Percentiles rank a stretch among this genome's conserved stretches.
Evolutionary conservation across 768 basidiomycete genomes (phyloP).

Genomic region (Panaeolus papilionaceus): DNA sequence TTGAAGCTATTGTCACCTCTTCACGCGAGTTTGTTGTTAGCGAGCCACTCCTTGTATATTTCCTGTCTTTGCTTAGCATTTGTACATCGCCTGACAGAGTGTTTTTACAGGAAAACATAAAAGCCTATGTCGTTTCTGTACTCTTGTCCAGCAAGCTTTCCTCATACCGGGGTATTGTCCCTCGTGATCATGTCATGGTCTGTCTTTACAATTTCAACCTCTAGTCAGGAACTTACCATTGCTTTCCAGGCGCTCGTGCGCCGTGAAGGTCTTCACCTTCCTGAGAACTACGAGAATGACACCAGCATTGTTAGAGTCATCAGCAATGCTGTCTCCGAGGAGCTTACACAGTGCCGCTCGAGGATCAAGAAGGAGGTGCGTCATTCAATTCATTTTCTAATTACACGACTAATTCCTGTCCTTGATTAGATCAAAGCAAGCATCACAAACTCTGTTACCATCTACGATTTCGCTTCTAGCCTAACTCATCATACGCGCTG

Average conservation of each 20-base stretch:
- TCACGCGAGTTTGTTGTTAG: no score
- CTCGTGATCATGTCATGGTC: neutral
- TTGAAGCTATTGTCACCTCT: no score
- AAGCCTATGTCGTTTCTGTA: no score
- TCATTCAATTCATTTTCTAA: neutral
- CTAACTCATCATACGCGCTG: slow-evolving; percentile 17
- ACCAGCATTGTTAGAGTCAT: slow-evolving; percentile 14
- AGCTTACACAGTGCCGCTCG: slow-evolving; percentile 23
- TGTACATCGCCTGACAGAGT: no score
- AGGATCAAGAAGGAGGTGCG: slow-evolving; percentile 24
- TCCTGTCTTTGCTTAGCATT: no score
- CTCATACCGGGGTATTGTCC: no score
- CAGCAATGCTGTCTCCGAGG: slow-evolving; percentile 19
- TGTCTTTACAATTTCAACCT: no score
- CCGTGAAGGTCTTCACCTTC: slow-evolving; percentile 19
- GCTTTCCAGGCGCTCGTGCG: slow-evolving; percentile 16
- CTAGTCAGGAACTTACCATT: neutral
- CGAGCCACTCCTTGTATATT: no score
- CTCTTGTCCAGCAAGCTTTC: no score
- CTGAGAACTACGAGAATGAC: slow-evolving; percentile 18
- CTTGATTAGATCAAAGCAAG: no score
- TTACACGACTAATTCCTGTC: no score
- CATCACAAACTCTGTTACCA: neutral
- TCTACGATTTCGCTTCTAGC: slow-evolving; percentile 22
- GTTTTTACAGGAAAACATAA: no score